Evolutionary conservation across 805 yeast species (phyloP).

Genomic region (Saturnispora dispora): DNA sequence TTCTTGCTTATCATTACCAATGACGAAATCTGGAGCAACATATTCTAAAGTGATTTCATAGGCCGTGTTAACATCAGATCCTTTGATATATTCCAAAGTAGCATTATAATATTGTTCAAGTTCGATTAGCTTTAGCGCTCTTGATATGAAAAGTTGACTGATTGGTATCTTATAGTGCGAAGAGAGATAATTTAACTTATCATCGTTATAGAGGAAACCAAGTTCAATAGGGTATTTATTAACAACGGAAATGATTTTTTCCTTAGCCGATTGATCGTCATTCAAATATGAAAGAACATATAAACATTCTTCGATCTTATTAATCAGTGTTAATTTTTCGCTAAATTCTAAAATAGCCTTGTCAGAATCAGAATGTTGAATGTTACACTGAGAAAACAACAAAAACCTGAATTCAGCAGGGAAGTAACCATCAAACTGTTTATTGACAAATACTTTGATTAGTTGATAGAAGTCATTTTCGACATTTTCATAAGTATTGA

Average conservation of each 20-base stretch:
- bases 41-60: conserved; percentile 44
- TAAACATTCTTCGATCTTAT: conserved; percentile 49
- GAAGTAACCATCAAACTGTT: background rate
- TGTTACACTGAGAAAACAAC: conserved; percentile 5
- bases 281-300: conserved; percentile 52
- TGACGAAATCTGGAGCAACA: conserved; percentile 69
- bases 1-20: conserved; percentile 30
- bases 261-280: conserved; percentile 37
- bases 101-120: conserved; percentile 44
- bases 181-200: conserved; percentile 30
- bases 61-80: conserved; percentile 53
- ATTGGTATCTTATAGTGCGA: conserved; percentile 39
- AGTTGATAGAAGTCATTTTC: conserved; percentile 4
- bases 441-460: background rate
- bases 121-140: conserved; percentile 47
- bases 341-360: conserved; percentile 31
- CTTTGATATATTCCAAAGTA: conserved; percentile 50
- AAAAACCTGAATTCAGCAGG: background rate
- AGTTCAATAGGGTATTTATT: conserved; percentile 27
- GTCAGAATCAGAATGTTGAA: conserved; percentile 14
- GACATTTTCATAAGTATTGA: conserved; percentile 10
- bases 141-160: conserved; percentile 41
- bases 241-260: conserved; percentile 31
- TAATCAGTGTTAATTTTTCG: conserved; percentile 38
- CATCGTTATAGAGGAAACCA: conserved; percentile 21